These are phyloP conservation scores for Apium graveolens DNA, from an alignment of 129 eudicot genomes.

Conservation along the genomic window DNA sequence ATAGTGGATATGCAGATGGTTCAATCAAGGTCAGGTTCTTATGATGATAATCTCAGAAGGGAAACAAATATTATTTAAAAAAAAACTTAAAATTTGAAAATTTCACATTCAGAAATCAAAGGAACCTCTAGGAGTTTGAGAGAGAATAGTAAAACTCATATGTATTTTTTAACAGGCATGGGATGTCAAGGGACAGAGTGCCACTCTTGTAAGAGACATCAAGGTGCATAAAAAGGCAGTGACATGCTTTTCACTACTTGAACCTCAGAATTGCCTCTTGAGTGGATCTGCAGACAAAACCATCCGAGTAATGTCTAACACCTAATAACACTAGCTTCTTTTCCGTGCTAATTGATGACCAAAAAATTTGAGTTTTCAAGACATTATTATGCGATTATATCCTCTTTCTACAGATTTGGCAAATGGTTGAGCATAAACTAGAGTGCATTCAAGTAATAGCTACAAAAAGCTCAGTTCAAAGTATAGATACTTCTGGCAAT, in stretches of 20 bases:
- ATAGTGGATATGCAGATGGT: constrained; percentile 74
- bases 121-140: neutral
- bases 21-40: constrained; percentile 53
- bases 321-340: neutral
- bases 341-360: neutral
- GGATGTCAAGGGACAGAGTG: constrained; percentile 66
- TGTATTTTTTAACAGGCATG: constrained; percentile 38
- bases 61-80: neutral
- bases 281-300: constrained; percentile 82
- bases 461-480: constrained; percentile 52
- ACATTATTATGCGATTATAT: neutral
- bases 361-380: neutral
- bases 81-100: neutral
- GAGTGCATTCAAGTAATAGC: constrained; percentile 58
- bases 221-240: constrained; percentile 78
- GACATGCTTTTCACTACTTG: constrained; percentile 63
- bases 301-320: constrained; percentile 42
- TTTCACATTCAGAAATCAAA: neutral
- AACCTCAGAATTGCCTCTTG: constrained; percentile 58
- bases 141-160: neutral
- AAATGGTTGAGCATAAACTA: constrained; percentile 44
- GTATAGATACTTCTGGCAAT: constrained; percentile 56
- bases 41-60: neutral
- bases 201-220: constrained; percentile 45
- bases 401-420: constrained; percentile 54